Base-by-base conservation (phyloP, 202 grass and related monocot species). In the Schoenoplectus triqueter region DNA sequence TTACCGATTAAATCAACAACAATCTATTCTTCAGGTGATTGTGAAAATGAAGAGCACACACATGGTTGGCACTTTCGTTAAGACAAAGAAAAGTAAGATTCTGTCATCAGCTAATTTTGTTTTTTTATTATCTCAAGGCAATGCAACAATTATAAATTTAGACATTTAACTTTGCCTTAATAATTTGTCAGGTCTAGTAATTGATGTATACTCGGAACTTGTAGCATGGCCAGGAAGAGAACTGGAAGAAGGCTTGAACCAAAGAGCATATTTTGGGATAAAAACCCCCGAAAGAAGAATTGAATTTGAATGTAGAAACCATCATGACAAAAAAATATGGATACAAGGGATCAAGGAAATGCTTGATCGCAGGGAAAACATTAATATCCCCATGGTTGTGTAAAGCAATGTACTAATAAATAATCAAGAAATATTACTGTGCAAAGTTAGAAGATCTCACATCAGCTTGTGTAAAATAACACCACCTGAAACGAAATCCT, bases 291-390 rank as follows among this genome's bases (percentile, higher is more conserved):
- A 93, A 69, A 84, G 95, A 87, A 62, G 89, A 65, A 89, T 98
- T 66, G 92, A 98, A 87, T 95, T 98, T 73, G 95, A 98, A 88
- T 92, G 92, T 88, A 89, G 88, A 92, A 93, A 82, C 86, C 90
- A 76, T 84, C 52, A 85, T 9, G 92, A 93, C 20, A 85, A 93
- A 73, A 86, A 77, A 6, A 87, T 87, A 73, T 98, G 95, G 95
- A 85, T 92, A 21, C 84, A 89, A 85, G 95, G 95, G 57, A 88
- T 95, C 66, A 88, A 79, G 11, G 90, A 93, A 81, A 93, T 93
- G 92, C 83, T 98, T 21, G 69, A 86, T 19, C 90, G 89, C 47
- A 85, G 83, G 7, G 88, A 88, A 5, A 93, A 72, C 82, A 87
- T 89, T 78, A 90, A 86, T 65, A 85, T 50, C 15, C 14, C 75